A percentile compares a stretch with the other conserved stretches of the same genome.
These are phyloP conservation scores for Plectranthus barbatus DNA, from an alignment of 257 asterid genomes.

Conservation along the genomic window DNA sequence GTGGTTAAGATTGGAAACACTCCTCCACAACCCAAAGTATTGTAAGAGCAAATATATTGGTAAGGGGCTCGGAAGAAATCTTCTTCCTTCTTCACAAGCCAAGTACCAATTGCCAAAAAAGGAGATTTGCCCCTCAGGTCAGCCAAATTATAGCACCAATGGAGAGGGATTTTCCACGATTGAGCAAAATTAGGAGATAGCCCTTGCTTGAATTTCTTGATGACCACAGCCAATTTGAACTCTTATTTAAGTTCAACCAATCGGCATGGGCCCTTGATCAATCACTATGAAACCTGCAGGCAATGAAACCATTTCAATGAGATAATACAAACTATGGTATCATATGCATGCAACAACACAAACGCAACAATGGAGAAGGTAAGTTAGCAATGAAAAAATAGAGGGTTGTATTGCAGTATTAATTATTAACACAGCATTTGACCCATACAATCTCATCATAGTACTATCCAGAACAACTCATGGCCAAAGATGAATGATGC, in stretches of 20 bases:
- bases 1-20: slow-evolving; percentile 4
- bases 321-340: not conserved
- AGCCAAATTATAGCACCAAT: slow-evolving; percentile 20
- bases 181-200: too few relatives aligned
- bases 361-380: too few relatives aligned
- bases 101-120: slow-evolving; percentile 42
- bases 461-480: not conserved
- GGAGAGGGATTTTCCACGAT: too few relatives aligned
- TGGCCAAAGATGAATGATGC: not conserved
- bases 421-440: not conserved
- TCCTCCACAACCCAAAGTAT: slow-evolving; percentile 25
- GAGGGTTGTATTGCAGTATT: not conserved
- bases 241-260: not conserved
- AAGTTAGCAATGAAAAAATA: not conserved
- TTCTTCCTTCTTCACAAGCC: slow-evolving; percentile 21
- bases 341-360: not conserved
- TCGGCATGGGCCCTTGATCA: not conserved
- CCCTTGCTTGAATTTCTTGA: not conserved
- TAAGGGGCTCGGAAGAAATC: slow-evolving; percentile 26
- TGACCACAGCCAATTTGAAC: too few relatives aligned
- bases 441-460: not conserved
- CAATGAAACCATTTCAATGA: not conserved
- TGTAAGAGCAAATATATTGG: slow-evolving; percentile 4
- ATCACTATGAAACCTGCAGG: slow-evolving; percentile 19
- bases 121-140: slow-evolving; percentile 48